Base-by-base conservation (phyloP, 352 stramenopile species). In the Pelagophyceae sp. region DNA sequence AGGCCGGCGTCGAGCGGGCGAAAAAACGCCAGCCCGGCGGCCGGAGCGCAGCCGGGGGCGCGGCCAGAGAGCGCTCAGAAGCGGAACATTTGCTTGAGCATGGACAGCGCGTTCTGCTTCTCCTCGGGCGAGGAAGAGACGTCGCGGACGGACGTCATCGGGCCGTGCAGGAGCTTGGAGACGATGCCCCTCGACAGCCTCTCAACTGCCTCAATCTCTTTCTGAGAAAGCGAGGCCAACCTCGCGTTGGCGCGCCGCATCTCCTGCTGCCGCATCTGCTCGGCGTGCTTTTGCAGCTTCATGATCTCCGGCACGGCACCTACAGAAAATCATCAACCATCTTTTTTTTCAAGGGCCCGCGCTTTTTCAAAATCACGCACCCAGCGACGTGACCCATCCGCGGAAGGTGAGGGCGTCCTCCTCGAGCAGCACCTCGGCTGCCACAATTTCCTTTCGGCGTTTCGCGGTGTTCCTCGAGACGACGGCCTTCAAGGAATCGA, bases 401-500 rank as follows among this genome's bases (percentile, higher is more conserved):
- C 82, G 81, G 79, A 92, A 95, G 72, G 89, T 85, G 32, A 27
- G 77, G 27, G 84, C 76, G 81, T 95, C 90, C 78, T 94, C 90
- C 20, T 77, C 72, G 29, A 95, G 80, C 6, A 95, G 82, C 37
- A 80, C 83, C 80, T 95, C 87, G 11, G 89, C 90, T 81, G 94
- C 89, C 20, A 94, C 84, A 84, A 95, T 93, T 86, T 95, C 88
- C 58, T 84, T 82, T 82, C 91, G 87, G 76, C 90, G 84, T 84
- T 93, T 91, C 27, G 89, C 88, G 72, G 90, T 95, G 76, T 95
- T 95, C 71, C 90, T 89, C 40, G 87, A 89, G 70, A 95, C 89
- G 33, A 95, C 90, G 70, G 89, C 89, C 83, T 93, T 95, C 33
- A 95, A 82, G 79, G 93, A 88, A 80, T 95, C 90, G 32, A 95